Evolutionary conservation across 169 alveolate genomes (phyloP).

Genomic region (Plasmodium billcollinsi): DNA sequence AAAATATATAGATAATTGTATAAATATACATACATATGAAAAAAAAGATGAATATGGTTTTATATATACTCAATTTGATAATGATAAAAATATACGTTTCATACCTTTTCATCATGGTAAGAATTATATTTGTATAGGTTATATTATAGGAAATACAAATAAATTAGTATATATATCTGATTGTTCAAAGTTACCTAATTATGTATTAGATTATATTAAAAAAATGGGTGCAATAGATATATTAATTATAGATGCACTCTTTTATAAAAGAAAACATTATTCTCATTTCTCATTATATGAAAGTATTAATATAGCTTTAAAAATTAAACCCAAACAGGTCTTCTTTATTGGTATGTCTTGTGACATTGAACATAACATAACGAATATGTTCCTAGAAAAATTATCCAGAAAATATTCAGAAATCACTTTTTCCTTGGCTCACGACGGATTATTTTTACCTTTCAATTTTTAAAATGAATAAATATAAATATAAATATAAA

Average conservation of each 20-base stretch:
- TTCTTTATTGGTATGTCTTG: slow-evolving; percentile 69
- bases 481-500: background rate
- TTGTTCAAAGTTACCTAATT: slow-evolving; percentile 40
- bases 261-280: slow-evolving; percentile 59
- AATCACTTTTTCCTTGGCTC: slow-evolving; percentile 55
- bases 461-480: slow-evolving; percentile 20
- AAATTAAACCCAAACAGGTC: slow-evolving; percentile 63
- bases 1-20: slow-evolving; percentile 2
- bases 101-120: slow-evolving; percentile 68
- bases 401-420: slow-evolving; percentile 43
- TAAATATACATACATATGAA: slow-evolving; percentile 64
- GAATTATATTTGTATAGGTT: slow-evolving; percentile 60
- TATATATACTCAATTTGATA: slow-evolving; percentile 45
- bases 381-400: slow-evolving; percentile 31
- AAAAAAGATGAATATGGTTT: slow-evolving; percentile 68
- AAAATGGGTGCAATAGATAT: slow-evolving; percentile 45
- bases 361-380: slow-evolving; percentile 9
- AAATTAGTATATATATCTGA: slow-evolving; percentile 65
- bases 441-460: slow-evolving; percentile 57
- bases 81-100: slow-evolving; percentile 46
- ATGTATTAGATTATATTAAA: slow-evolving; percentile 53
- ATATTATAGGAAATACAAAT: slow-evolving; percentile 54
- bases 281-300: slow-evolving; percentile 67
- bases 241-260: slow-evolving; percentile 61
- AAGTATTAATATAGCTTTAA: slow-evolving; percentile 54